These are phyloP conservation scores for Mycena kentingensis DNA, from an alignment of 768 basidiomycete genomes.

Conservation along the genomic window DNA sequence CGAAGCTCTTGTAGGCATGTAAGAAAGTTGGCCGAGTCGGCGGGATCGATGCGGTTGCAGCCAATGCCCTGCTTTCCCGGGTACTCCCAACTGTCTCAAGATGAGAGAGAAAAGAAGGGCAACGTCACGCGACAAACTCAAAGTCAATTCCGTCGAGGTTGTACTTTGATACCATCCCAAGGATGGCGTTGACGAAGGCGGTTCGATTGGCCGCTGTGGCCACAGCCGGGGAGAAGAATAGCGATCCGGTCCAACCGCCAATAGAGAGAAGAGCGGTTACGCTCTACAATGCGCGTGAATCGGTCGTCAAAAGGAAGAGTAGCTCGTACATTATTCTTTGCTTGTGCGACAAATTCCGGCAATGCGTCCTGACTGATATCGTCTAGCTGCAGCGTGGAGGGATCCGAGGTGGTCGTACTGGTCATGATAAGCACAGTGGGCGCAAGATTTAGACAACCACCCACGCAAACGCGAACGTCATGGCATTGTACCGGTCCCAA, in stretches of 20 bases:
- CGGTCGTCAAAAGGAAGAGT: slow-evolving; percentile 18
- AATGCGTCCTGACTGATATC: slow-evolving; percentile 50
- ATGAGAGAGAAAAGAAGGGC: background rate
- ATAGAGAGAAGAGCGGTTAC: slow-evolving; percentile 62
- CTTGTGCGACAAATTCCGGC: slow-evolving; percentile 54
- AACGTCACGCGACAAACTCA: slow-evolving; percentile 47
- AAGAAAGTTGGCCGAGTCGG: slow-evolving; percentile 81
- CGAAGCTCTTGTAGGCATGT: slow-evolving; percentile 75
- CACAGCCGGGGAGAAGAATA: slow-evolving; percentile 62
- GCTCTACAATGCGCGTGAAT: slow-evolving; percentile 35
- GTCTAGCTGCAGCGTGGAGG: slow-evolving; percentile 35
- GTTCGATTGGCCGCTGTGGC: slow-evolving; percentile 56
- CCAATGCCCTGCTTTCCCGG: slow-evolving; percentile 67
- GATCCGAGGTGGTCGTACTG: slow-evolving; percentile 44
- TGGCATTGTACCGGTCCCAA: slow-evolving; percentile 54
- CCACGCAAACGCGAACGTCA: slow-evolving; percentile 67
- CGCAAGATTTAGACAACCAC: slow-evolving; percentile 1
- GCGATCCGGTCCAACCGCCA: slow-evolving; percentile 69
- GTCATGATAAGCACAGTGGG: background rate
- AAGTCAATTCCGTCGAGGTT: slow-evolving; percentile 67
- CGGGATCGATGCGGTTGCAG: slow-evolving; percentile 62
- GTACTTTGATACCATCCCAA: slow-evolving; percentile 48
- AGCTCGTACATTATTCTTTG: slow-evolving; percentile 44
- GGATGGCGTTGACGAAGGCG: slow-evolving; percentile 57
- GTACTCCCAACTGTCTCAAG: slow-evolving; percentile 75